Evolutionary conservation across 1,139 yeast genomes (phyloP).

Genomic region (Kodamaea sp.): DNA sequence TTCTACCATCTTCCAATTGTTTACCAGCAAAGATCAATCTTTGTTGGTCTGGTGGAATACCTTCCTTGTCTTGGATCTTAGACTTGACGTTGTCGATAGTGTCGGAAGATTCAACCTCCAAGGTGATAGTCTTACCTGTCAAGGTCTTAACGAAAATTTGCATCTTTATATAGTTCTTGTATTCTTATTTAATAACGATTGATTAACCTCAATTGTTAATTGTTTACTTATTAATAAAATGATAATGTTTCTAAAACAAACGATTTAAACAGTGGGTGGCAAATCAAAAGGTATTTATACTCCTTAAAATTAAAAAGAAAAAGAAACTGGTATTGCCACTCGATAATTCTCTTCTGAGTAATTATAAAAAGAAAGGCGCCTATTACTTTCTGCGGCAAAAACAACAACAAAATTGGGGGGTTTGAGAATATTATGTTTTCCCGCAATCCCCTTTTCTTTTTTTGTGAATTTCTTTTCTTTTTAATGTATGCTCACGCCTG

Average conservation of each 20-base stretch:
- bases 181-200: conserved; percentile 2
- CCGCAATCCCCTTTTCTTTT: not conserved
- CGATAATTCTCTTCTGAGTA: not conserved
- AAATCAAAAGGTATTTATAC: conserved; percentile 1
- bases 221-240: not conserved
- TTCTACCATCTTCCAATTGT: conserved; percentile 65
- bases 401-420: not conserved
- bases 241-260: conserved; percentile 3
- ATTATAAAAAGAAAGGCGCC: not conserved
- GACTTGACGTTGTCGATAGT: conserved; percentile 64
- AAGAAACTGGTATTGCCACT: not conserved
- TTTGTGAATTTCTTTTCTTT: not conserved
- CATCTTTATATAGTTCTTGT: conserved; percentile 8
- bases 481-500: not conserved
- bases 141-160: conserved; percentile 50
- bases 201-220: conserved; percentile 1
- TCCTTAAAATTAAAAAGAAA: not conserved
- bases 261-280: not conserved
- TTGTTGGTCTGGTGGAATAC: conserved; percentile 52
- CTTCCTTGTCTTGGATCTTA: conserved; percentile 53
- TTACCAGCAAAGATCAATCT: conserved; percentile 58
- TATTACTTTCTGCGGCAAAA: not conserved
- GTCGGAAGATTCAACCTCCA: conserved; percentile 70
- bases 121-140: conserved; percentile 68
- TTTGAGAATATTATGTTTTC: not conserved